Evolutionary conservation across 179 eudicot genomes (phyloP).

Genomic region (Pouteria campechiana): DNA sequence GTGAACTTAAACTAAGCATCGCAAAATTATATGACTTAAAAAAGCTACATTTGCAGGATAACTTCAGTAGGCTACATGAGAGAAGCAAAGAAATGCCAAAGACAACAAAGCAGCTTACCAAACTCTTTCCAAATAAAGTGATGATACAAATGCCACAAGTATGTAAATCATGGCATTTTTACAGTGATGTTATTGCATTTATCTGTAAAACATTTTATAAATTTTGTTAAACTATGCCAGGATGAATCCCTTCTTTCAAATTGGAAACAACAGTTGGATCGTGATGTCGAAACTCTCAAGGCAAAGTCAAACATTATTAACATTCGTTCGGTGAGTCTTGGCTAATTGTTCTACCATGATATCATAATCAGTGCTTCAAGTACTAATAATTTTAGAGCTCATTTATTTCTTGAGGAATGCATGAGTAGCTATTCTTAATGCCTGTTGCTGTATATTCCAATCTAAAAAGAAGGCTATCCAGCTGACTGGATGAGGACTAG

Average conservation of each 20-base stretch:
- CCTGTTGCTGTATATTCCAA: no score
- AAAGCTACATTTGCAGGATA: constrained; percentile 49
- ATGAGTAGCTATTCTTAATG: no score
- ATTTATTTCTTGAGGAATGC: no score
- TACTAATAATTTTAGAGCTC: no score
- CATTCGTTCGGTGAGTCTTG: constrained; percentile 59
- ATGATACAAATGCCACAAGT: constrained; percentile 90
- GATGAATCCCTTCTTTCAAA: constrained; percentile 66
- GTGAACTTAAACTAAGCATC: no score
- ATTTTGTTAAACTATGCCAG: constrained; percentile 20
- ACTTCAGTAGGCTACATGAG: constrained; percentile 65
- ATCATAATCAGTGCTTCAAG: no score
- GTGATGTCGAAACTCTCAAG: constrained; percentile 74
- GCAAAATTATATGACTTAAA: no score
- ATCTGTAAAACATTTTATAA: neutral
- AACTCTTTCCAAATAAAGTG: constrained; percentile 87
- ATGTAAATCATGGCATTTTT: constrained; percentile 3
- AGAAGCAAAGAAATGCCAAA: constrained; percentile 74
- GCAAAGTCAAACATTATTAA: constrained; percentile 62
- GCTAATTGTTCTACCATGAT: no score
- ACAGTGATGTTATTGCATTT: neutral
- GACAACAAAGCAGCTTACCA: constrained; percentile 65
- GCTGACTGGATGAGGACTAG: no score
- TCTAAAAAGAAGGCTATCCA: no score
- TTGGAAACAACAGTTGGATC: constrained; percentile 90